These are phyloP conservation scores for Termitomyces heimii DNA, from an alignment of 768 basidiomycete genomes.

Conservation along the genomic window DNA sequence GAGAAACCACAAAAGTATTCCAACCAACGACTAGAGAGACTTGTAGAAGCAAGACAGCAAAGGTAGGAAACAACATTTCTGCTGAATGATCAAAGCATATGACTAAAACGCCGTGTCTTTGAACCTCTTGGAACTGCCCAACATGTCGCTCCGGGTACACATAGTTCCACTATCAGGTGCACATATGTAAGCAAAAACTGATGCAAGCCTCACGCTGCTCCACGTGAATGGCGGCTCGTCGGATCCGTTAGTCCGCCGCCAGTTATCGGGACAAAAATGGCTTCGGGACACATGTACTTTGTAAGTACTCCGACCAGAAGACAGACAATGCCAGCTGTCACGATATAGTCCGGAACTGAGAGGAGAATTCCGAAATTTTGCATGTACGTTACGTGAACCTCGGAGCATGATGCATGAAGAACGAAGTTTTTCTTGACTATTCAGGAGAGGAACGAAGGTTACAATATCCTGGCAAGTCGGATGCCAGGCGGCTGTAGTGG, in stretches of 20 bases:
- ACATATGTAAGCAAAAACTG: background rate
- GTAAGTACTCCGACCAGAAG: background rate
- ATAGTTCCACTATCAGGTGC: background rate
- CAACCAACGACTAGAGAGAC: constrained; percentile 26
- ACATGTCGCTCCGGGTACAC: background rate
- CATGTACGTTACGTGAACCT: background rate
- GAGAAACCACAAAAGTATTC: constrained; percentile 48
- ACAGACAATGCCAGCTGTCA: background rate
- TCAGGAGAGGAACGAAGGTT: background rate
- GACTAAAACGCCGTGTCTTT: background rate
- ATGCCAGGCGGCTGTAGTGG: too few species aligned
- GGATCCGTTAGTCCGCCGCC: background rate
- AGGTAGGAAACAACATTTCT: constrained; percentile 7
- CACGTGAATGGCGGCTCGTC: background rate
- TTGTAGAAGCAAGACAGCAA: constrained; percentile 17
- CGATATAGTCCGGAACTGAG: background rate
- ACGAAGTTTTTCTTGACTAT: background rate
- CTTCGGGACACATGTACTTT: background rate
- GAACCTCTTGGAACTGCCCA: background rate
- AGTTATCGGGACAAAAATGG: background rate
- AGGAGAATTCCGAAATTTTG: background rate
- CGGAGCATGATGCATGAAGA: background rate
- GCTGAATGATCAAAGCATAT: background rate
- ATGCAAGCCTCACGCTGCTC: background rate
- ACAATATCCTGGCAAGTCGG: background rate